Base-by-base conservation (phyloP, 2,329 filamentous ascomycete species). In the Hymenoscyphus occultus region DNA sequence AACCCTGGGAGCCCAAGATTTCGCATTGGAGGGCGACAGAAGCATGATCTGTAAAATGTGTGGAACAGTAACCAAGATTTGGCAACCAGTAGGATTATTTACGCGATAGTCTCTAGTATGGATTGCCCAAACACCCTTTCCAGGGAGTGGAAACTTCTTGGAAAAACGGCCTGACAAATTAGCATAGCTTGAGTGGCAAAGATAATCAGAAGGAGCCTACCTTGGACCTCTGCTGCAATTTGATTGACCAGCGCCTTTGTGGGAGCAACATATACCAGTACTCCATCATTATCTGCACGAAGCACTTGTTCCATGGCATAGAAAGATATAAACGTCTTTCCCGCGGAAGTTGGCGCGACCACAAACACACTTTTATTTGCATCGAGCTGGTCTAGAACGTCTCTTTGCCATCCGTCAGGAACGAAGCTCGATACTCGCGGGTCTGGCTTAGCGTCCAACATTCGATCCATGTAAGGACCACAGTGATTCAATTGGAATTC, bases 161-260 rank as follows among this genome's bases (percentile, higher is more conserved):
- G 83, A 86, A 73, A 92, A 94, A 5, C 89, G 84, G 5, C 71
- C 72, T 74, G 57, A 14, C 3, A 42, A 39, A 31, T 69, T 59
- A 70, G 65, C 32, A 40, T 60, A 39, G 16, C 14, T 59, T 16
- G n/a, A 31, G 14, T n/a, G 9, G n/a, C 35, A 31, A 13, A 35
- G 3, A 35, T 7, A 35, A 35, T 39, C 32, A 39, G 1, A 2
- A 40, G 16, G 28, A 42, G 63, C 65, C 39, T 61, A 70, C 86
- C 90, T 74, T 92, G 86, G 16, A 93, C 82, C 76, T 93, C 90
- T 0, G 90, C 90, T 1, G 90, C 90, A 69, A 94, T 93, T 75
- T 94, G 91, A 73, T 93, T 93, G 65, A 93, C 90, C 12, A 94
- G 80, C 3, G 91, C 90, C 73, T 94, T 94, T 0, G 90, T 93